Evolutionary conservation across 2,329 filamentous ascomycete species (phyloP).

Genomic region (Colletotrichum liriopes): DNA sequence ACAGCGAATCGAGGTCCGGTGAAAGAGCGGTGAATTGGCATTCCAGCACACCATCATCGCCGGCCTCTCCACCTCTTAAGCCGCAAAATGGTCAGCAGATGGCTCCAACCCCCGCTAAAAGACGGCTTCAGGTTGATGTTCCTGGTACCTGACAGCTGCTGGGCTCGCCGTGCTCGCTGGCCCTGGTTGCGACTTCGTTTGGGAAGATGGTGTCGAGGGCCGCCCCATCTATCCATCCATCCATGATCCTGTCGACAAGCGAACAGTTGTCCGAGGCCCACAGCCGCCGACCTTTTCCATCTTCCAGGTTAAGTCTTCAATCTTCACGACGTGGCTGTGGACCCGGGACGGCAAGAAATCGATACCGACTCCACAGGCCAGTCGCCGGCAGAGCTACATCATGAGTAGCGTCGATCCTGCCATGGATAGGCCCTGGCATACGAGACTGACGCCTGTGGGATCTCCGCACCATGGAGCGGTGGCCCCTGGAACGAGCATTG

Average conservation of each 20-base stretch:
- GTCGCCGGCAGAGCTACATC: constrained; percentile 1
- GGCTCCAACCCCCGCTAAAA: constrained; percentile 20
- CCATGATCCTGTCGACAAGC: neutral
- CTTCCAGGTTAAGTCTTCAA: neutral
- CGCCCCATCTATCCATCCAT: neutral
- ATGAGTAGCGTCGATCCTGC: constrained; percentile 27
- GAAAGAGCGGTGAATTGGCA: constrained; percentile 41
- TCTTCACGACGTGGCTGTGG: constrained; percentile 23
- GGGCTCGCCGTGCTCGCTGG: neutral
- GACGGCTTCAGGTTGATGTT: neutral
- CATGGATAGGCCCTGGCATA: constrained; percentile 28
- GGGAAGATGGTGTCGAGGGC: constrained; percentile 10
- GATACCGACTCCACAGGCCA: constrained; percentile 19
- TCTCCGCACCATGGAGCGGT: constrained; percentile 7
- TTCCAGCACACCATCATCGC: constrained; percentile 27
- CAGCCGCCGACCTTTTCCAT: neutral
- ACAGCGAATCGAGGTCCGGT: constrained; percentile 33
- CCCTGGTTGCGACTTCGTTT: constrained; percentile 1
- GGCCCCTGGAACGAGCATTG: neutral
- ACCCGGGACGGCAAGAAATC: constrained; percentile 1
- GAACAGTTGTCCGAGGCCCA: neutral
- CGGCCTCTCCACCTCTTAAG: constrained; percentile 16
- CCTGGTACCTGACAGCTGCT: constrained; percentile 29
- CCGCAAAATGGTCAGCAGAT: constrained; percentile 37
- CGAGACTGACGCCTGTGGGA: constrained; percentile 4